A percentile compares a stretch with the other conserved stretches of the same genome.
These are phyloP conservation scores for Porogramme epimiltina DNA, from an alignment of 1,284 basidiomycete genomes.

Conservation along the genomic window DNA sequence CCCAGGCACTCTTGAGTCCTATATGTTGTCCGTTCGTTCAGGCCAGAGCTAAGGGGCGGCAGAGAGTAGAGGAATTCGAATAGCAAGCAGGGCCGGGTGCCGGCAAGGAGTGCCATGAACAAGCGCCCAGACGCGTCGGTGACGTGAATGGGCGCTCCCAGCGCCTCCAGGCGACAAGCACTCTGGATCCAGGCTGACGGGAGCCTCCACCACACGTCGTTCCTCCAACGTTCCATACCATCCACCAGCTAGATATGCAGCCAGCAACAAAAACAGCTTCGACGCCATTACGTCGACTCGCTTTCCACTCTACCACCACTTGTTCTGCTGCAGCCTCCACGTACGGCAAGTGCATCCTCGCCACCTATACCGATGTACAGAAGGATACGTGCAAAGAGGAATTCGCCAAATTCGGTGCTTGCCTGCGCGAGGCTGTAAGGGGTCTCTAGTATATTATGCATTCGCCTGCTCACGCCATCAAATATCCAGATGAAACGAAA, in stretches of 20 bases:
- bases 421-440: slow-evolving; percentile 67
- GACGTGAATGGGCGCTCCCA: no score
- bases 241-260: slow-evolving; percentile 12
- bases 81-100: no score
- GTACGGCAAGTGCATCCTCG: slow-evolving; percentile 82
- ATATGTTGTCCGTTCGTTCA: no score
- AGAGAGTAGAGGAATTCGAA: no score
- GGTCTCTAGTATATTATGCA: neutral
- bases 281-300: slow-evolving; percentile 62
- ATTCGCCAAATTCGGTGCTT: slow-evolving; percentile 75
- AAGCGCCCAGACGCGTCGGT: no score
- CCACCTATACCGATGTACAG: slow-evolving; percentile 74
- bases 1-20: no score
- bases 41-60: no score
- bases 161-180: no score
- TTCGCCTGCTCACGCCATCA: neutral
- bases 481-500: slow-evolving; percentile 65
- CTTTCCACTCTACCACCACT: slow-evolving; percentile 67
- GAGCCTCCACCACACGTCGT: neutral
- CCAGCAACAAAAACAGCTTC: slow-evolving; percentile 22
- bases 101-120: no score
- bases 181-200: no score
- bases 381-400: slow-evolving; percentile 79
- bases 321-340: slow-evolving; percentile 67
- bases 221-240: neutral